Evolutionary conservation across 179 eudicot genomes (phyloP).

Genomic region (Heliamphora ciliata): DNA sequence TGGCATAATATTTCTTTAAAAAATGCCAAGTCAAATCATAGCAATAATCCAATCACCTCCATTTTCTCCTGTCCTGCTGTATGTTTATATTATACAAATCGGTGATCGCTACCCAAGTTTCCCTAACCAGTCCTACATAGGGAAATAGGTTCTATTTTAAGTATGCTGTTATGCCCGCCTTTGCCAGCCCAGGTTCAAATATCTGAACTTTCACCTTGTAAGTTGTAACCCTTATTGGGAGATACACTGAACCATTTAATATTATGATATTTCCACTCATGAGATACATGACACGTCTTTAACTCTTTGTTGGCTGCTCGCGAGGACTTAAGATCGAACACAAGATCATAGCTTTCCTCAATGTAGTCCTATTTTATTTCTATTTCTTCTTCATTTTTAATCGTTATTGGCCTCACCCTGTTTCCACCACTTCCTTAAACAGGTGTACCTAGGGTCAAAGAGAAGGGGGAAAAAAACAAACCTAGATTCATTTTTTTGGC

Average conservation of each 20-base stretch:
- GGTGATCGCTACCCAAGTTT: background rate
- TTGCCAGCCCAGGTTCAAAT: too few species aligned
- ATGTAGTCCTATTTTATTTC: background rate
- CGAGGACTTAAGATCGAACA: too few species aligned
- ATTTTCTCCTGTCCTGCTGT: background rate
- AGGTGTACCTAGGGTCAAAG: background rate
- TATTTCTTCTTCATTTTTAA: background rate
- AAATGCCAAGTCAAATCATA: background rate
- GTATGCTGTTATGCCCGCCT: background rate
- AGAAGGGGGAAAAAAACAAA: background rate
- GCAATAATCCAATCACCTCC: background rate
- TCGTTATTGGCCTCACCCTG: background rate
- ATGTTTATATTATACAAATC: background rate
- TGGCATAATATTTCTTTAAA: background rate
- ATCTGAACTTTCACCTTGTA: background rate
- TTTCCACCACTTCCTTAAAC: background rate
- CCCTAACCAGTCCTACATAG: background rate
- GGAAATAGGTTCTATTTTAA: background rate
- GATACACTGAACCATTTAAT: background rate
- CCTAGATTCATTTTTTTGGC: background rate
- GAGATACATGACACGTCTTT: background rate
- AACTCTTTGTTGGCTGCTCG: constrained; percentile 8
- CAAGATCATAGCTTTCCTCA: background rate
- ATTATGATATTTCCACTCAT: background rate
- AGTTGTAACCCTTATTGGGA: background rate